These are phyloP conservation scores for Selaginella moellendorffii DNA, from an alignment of 75 land plant genomes.

Conservation along the genomic window DNA sequence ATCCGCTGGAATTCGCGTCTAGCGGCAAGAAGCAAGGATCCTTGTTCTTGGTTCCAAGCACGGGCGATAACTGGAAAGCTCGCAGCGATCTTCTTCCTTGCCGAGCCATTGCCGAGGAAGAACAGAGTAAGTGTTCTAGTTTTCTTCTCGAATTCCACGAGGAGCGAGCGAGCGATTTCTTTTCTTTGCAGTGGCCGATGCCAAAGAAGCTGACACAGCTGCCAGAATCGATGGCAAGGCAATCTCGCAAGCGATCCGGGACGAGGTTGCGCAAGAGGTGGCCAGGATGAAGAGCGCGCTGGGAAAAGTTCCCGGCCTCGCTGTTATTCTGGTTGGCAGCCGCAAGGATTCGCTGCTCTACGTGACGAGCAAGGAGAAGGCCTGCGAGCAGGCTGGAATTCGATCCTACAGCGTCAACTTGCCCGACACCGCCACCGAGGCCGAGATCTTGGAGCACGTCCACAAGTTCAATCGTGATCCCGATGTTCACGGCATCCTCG, in stretches of 20 bases:
- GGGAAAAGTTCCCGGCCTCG: constrained; percentile 60
- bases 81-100: not conserved
- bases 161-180: no score
- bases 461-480: constrained; percentile 46
- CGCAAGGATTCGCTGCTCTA: constrained; percentile 74
- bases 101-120: not conserved
- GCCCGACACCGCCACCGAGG: constrained; percentile 44
- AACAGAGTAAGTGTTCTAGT: not conserved
- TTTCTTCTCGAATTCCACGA: no score
- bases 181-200: not conserved
- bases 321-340: constrained; percentile 60
- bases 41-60: not conserved
- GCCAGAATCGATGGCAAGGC: constrained; percentile 60
- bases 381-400: constrained; percentile 68
- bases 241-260: constrained; percentile 45
- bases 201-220: constrained; percentile 8
- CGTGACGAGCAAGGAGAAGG: constrained; percentile 65
- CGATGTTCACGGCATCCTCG: constrained; percentile 72
- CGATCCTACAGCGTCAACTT: constrained; percentile 41
- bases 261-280: constrained; percentile 41
- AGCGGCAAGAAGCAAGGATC: not conserved
- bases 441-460: constrained; percentile 50
- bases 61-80: constrained; percentile 4
- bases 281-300: constrained; percentile 37
- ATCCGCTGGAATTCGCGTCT: not conserved